These are phyloP conservation scores for Trifolium dubium DNA, from an alignment of 306 rosid genomes.

Conservation along the genomic window DNA sequence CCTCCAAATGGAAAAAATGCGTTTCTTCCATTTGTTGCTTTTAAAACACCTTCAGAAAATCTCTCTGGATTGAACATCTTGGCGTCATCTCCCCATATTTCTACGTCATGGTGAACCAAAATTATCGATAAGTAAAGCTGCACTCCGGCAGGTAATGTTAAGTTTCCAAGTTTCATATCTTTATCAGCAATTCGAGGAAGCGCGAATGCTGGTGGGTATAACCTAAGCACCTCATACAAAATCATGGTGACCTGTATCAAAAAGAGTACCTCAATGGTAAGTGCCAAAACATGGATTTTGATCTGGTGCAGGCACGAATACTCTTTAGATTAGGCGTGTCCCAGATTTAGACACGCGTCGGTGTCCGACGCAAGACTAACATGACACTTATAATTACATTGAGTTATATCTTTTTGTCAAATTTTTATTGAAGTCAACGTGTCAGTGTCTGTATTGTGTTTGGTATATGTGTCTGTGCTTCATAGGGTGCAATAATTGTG, in stretches of 20 bases:
- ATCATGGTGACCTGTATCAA: background rate
- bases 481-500: too few species aligned
- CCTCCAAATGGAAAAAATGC: background rate
- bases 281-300: background rate
- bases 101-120: background rate
- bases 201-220: background rate
- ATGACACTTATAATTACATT: too few species aligned
- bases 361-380: too few species aligned
- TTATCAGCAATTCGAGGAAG: background rate
- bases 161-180: background rate
- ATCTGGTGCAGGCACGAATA: too few species aligned
- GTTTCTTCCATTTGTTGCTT: background rate
- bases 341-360: too few species aligned
- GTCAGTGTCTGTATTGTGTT: too few species aligned
- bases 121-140: background rate
- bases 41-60: background rate
- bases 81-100: background rate
- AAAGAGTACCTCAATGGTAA: background rate
- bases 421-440: too few species aligned
- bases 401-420: too few species aligned
- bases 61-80: background rate
- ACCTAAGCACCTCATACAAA: slow-evolving; percentile 7
- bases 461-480: too few species aligned
- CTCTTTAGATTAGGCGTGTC: too few species aligned
- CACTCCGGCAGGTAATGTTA: background rate